phyloP scores from a whole-genome alignment of 805 yeast species.

The Tanozyma kutaoensis region DNA sequence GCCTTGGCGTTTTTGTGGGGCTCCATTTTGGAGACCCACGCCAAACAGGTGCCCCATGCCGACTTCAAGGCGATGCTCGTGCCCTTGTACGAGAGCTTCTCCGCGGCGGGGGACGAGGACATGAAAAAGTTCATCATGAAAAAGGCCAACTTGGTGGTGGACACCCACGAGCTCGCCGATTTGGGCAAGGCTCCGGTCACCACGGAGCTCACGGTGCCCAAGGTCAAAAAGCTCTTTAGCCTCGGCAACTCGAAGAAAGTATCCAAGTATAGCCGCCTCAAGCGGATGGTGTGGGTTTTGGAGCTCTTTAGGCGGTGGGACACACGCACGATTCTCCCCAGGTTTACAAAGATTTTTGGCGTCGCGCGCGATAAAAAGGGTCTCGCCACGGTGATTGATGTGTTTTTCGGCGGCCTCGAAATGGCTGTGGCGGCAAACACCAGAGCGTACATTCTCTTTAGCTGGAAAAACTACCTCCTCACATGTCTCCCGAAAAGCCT shows the following conservation, averaged over 20 bases:
- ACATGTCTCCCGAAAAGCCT: conserved; percentile 15
- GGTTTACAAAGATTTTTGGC: too few species aligned
- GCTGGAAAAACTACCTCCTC: conserved; percentile 22
- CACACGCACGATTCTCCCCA: too few species aligned
- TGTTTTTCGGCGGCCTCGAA: conserved; percentile 10
- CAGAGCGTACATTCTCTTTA: conserved; percentile 12
- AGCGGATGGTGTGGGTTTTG: conserved; percentile 17
- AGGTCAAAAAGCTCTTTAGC: conserved; percentile 1
- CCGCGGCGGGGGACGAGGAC: neutral
- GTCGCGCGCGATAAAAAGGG: too few species aligned
- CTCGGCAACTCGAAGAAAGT: conserved; percentile 3
- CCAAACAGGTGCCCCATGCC: neutral
- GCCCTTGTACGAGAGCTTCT: conserved; percentile 1
- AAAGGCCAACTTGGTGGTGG: conserved; percentile 1
- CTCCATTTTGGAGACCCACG: conserved; percentile 2
- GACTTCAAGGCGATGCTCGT: conserved; percentile 1
- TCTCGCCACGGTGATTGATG: conserved; percentile 8
- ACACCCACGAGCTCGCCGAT: conserved; percentile 1
- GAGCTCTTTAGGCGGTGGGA: too few species aligned
- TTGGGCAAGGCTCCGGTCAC: neutral
- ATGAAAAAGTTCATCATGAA: conserved; percentile 2
- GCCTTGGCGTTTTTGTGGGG: conserved; percentile 6
- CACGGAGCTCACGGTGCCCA: neutral
- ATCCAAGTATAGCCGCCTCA: conserved; percentile 8
- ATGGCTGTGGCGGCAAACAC: conserved; percentile 9